A percentile compares a stretch with the other conserved stretches of the same genome.
phyloP scores from a whole-genome alignment of 2,329 filamentous ascomycete species.

The Penicillium sp. region DNA sequence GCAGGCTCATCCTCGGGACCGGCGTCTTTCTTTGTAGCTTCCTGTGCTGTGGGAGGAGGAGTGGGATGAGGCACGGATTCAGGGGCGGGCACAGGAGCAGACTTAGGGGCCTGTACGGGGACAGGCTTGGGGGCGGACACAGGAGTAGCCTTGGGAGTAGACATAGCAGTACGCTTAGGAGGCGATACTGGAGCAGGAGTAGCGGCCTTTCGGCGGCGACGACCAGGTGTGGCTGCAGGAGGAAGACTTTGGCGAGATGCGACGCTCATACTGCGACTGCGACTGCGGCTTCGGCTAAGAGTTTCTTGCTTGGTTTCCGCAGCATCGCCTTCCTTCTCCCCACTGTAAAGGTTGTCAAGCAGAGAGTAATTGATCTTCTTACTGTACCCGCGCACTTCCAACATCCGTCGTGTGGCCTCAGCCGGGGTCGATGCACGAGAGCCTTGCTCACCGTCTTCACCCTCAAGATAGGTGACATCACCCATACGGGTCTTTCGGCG shows the following conservation, averaged over 20 bases:
- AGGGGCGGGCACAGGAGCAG: not conserved
- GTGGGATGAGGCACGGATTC: slow-evolving; percentile 8
- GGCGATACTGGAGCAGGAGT: not conserved
- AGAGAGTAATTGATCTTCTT: slow-evolving; percentile 71
- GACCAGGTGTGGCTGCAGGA: slow-evolving; percentile 7
- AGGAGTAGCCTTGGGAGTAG: not conserved
- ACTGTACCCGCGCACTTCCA: slow-evolving; percentile 68
- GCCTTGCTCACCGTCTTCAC: slow-evolving; percentile 59
- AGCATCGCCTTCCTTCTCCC: slow-evolving; percentile 35
- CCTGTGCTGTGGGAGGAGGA: slow-evolving; percentile 13
- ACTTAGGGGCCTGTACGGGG: not conserved
- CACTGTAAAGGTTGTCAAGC: slow-evolving; percentile 41
- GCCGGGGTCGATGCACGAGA: slow-evolving; percentile 67
- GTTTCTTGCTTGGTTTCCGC: slow-evolving; percentile 3
- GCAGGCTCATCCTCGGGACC: slow-evolving; percentile 5
- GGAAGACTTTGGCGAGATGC: slow-evolving; percentile 7
- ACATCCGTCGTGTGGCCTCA: slow-evolving; percentile 67
- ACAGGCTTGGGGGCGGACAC: slow-evolving; percentile 4
- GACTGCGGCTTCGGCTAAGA: not conserved
- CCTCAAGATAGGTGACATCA: slow-evolving; percentile 47
- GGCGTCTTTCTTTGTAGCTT: not conserved
- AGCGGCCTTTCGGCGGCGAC: not conserved
- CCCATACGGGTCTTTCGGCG: slow-evolving; percentile 49
- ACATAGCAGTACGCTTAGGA: not conserved
- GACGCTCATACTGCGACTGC: not conserved